Evolutionary conservation across 306 rosid genomes (phyloP).

Genomic region (Fragaria nilgerrensis): DNA sequence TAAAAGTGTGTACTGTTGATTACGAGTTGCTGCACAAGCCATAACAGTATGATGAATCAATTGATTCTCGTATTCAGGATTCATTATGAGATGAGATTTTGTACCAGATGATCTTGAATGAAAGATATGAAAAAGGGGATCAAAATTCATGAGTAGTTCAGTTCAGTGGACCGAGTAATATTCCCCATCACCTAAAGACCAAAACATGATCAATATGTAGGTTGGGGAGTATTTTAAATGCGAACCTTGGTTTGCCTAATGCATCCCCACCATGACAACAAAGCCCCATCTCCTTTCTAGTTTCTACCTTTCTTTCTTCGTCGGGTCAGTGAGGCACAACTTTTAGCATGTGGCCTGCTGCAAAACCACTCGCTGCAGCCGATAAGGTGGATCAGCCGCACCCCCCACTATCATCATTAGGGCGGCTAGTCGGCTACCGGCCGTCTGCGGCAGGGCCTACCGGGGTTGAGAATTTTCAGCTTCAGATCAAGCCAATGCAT

Average conservation of each 20-base stretch:
- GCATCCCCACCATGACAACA: background rate
- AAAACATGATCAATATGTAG: background rate
- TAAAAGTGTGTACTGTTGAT: too few relatives aligned
- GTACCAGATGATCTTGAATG: background rate
- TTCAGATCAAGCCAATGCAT: constrained; percentile 8
- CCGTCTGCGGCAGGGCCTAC: constrained; percentile 3
- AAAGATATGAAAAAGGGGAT: background rate
- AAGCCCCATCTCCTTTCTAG: background rate
- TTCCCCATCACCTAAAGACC: background rate
- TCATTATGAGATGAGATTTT: background rate
- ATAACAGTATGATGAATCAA: background rate
- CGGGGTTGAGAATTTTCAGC: background rate
- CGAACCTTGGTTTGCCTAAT: background rate
- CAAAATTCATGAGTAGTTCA: background rate
- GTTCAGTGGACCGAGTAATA: background rate
- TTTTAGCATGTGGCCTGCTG: constrained; percentile 4
- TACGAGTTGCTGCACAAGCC: background rate
- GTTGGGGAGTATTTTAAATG: background rate
- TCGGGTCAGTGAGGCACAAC: background rate
- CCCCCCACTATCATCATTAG: constrained; percentile 10
- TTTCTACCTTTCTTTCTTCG: background rate
- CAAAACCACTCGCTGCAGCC: background rate
- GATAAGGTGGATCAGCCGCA: background rate
- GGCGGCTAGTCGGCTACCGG: constrained; percentile 4
- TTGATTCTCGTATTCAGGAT: background rate